Percentiles rank a stretch among this genome's conserved stretches.
These are phyloP conservation scores for Dioscorea dumetorum DNA, from an alignment of 106 monocot species.

Conservation along the genomic window DNA sequence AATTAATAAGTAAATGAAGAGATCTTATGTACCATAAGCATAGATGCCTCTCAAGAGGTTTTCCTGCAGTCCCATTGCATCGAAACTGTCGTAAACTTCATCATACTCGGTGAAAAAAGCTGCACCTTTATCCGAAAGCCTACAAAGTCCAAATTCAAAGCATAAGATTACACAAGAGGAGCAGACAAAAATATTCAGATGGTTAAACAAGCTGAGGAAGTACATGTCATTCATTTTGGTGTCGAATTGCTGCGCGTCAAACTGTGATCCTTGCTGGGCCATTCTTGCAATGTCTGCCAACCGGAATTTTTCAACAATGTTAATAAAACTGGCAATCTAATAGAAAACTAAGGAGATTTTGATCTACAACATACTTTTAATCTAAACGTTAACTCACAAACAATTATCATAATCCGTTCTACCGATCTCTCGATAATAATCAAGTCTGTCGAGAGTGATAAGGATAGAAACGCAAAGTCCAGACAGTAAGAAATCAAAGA, in stretches of 20 bases:
- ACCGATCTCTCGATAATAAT: no score
- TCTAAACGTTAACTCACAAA: no score
- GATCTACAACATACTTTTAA: no score
- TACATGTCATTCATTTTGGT: conserved; percentile 2
- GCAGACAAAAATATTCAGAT: background rate
- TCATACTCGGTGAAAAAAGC: conserved; percentile 3
- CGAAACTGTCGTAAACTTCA: conserved; percentile 9
- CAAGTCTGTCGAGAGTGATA: no score
- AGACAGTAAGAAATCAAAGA: no score
- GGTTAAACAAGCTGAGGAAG: background rate
- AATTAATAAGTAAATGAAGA: no score
- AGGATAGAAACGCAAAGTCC: no score
- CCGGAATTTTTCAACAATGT: no score
- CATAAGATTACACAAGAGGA: no score
- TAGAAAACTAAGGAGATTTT: no score
- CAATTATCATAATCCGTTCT: no score
- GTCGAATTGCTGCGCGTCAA: conserved; percentile 1
- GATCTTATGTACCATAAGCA: conserved; percentile 4
- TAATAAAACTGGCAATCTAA: background rate
- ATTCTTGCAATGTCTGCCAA: background rate
- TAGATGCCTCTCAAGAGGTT: conserved; percentile 9
- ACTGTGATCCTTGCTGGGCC: conserved; percentile 4
- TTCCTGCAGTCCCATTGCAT: conserved; percentile 7
- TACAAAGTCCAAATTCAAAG: background rate
- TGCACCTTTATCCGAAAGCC: conserved; percentile 1